Percentiles rank a stretch among this genome's conserved stretches.
phyloP scores from a whole-genome alignment of 1,284 basidiomycete genomes.

The Malassezia psittaci region DNA sequence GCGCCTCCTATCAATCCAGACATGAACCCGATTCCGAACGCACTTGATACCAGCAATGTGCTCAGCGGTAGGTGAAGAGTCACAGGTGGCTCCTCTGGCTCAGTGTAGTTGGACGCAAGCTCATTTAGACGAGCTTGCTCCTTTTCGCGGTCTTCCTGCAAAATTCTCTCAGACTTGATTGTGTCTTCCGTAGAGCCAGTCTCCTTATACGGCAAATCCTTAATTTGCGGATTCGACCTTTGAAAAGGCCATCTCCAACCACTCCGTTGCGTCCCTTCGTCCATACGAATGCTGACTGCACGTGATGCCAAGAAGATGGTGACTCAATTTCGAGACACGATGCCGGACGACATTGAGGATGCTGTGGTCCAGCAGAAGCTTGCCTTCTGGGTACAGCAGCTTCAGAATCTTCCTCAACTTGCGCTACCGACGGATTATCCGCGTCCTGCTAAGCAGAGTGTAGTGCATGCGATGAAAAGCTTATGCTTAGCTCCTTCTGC shows the following conservation, averaged over 20 bases:
- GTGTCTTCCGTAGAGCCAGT: no score
- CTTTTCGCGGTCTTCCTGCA: no score
- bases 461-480: conserved; percentile 43
- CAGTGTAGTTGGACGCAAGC: background rate
- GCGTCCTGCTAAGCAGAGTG: conserved; percentile 54
- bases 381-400: conserved; percentile 40
- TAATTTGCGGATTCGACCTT: no score
- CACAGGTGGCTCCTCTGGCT: background rate
- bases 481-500: conserved; percentile 24
- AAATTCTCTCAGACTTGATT: no score
- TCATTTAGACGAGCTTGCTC: no score
- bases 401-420: conserved; percentile 66
- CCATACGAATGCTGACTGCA: background rate
- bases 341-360: background rate
- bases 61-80: conserved; percentile 8
- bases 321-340: conserved; percentile 1
- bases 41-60: conserved; percentile 16
- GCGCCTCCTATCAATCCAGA: conserved; percentile 31
- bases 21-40: conserved; percentile 30
- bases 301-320: conserved; percentile 1
- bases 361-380: background rate
- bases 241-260: no score
- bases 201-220: no score
- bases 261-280: no score
- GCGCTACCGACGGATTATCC: conserved; percentile 96